Conservation (phyloP, 345 rosid genomes). For the Dovyalis caffra region DNA sequence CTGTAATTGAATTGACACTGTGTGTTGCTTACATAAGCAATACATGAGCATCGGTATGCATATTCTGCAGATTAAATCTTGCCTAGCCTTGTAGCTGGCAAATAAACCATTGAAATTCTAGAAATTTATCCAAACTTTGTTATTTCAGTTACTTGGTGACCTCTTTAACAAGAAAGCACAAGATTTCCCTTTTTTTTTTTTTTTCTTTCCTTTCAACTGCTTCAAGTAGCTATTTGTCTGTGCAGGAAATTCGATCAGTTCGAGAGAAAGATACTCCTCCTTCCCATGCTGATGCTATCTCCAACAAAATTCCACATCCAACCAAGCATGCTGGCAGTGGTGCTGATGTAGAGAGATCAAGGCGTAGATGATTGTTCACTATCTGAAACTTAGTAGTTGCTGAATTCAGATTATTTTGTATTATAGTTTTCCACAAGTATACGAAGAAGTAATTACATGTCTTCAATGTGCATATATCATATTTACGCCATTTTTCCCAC, state of each 20-base stretch:
- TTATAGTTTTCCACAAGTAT: slow-evolving; percentile 17
- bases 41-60: no score
- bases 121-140: neutral
- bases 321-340: slow-evolving; percentile 7
- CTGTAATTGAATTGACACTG: neutral
- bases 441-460: slow-evolving; percentile 1
- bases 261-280: slow-evolving; percentile 38
- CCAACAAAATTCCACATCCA: slow-evolving; percentile 21
- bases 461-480: slow-evolving; percentile 31
- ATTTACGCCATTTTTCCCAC: neutral
- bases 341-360: slow-evolving; percentile 24
- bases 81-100: neutral
- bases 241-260: slow-evolving; percentile 48
- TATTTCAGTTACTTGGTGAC: no score
- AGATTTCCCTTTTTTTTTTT: neutral
- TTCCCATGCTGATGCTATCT: slow-evolving; percentile 2
- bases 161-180: neutral
- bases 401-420: slow-evolving; percentile 15
- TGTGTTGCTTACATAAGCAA: neutral
- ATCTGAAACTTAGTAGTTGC: slow-evolving; percentile 6
- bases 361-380: slow-evolving; percentile 29
- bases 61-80: neutral
- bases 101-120: neutral
- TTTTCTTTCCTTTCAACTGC: neutral
- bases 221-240: neutral